Base-by-base conservation (phyloP, 1,284 basidiomycete species). In the Apiotrichum sp. region DNA sequence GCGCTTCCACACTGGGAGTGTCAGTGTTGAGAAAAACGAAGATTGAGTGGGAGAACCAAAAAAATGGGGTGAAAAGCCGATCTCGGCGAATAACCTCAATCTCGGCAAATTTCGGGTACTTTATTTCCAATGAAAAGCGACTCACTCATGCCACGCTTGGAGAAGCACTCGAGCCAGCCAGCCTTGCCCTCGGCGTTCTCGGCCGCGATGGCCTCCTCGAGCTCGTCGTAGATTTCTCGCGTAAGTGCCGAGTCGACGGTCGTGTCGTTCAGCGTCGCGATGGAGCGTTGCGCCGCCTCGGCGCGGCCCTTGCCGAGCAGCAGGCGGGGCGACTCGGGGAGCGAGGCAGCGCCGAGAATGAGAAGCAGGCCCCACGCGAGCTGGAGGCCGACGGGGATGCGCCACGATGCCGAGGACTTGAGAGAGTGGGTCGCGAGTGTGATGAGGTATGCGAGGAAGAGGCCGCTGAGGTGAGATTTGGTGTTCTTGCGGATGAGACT, bases 161-260 rank as follows among this genome's bases (percentile, higher is more conserved):
- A 16, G 79, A 89, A 89, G 72, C 86, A 88, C 70, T 89, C 87
- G 33, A 79, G 36, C 87, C 87, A 89, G 0, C 83, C 86, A 9
- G 85, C 86, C 68, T 87, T 86, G 9, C 87, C 87, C 31, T 85
- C 86, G 58, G 86, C 82, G 64, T 87, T 88, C 71, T 88, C 86
- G 3, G 79, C 81, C 13, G 57, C 61, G 34, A 72, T 55, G 10
- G 66, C 63, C 33, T 80, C 82, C 62, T 85, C 80, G 51, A 90
- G 81, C 65, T 90, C 88, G 35, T 81, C 81, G 10, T 88, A 76
- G n/a, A 78, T 77, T 57, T 85, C 84, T 14, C 80, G 73, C 0
- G 88, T 86, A 6, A 87, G 69, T 0, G 80, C 77, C 57, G 87
- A 84, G 55, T 87, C 81, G 53, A 80, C 68, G 0, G 81, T 75